A percentile compares a stretch with the other conserved stretches of the same genome.
Conservation (phyloP, 2,329 filamentous ascomycete genomes). For the Coniosporium tulheliwenetii region DNA sequence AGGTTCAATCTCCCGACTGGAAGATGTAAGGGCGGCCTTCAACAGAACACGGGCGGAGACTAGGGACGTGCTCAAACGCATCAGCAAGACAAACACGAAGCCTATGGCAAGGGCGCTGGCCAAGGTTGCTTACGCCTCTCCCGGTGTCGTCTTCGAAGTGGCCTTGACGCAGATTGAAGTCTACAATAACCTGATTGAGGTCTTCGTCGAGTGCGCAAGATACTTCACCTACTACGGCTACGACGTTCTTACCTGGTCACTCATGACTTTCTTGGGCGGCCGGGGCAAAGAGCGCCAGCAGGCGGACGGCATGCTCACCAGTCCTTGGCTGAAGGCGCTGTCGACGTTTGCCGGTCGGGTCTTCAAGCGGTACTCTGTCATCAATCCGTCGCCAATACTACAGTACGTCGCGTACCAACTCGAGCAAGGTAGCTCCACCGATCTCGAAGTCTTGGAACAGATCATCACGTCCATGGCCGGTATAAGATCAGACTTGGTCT, state of each 20-base stretch:
- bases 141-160: conserved; percentile 79
- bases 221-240: conserved; percentile 90
- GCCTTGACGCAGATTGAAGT: conserved; percentile 83
- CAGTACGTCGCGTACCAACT: conserved; percentile 84
- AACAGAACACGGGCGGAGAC: conserved; percentile 64
- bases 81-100: conserved; percentile 74
- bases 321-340: conserved; percentile 79
- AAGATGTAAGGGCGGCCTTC: conserved; percentile 67
- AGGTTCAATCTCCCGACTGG: conserved; percentile 58
- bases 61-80: conserved; percentile 69
- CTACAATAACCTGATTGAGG: conserved; percentile 88
- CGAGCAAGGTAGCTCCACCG: conserved; percentile 66
- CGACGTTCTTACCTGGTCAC: conserved; percentile 83
- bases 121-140: conserved; percentile 82
- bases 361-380: conserved; percentile 69
- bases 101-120: conserved; percentile 78
- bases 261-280: conserved; percentile 56
- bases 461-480: conserved; percentile 88
- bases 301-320: conserved; percentile 59
- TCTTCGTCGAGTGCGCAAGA: conserved; percentile 83
- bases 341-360: conserved; percentile 84
- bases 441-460: conserved; percentile 82
- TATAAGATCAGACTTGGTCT: conserved; percentile 71
- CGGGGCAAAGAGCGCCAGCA: conserved; percentile 43
- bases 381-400: conserved; percentile 72